Conservation (phyloP, 176 grass and related monocot genomes). For the Oryza meridionalis region DNA sequence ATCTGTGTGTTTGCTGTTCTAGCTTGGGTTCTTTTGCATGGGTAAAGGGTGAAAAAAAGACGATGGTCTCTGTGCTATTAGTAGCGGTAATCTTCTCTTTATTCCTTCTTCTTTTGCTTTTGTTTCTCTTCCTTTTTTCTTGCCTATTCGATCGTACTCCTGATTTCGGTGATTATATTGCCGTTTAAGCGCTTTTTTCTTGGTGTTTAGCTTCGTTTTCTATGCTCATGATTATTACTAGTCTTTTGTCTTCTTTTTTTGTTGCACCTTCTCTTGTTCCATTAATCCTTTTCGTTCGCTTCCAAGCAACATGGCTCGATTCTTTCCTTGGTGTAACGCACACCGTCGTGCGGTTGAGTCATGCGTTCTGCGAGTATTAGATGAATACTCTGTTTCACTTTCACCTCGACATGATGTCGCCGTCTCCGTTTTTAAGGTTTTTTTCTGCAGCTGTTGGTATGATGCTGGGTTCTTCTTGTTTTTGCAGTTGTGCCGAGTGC, state of each 20-base stretch:
- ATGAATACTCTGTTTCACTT: not conserved
- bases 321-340: conserved; percentile 30
- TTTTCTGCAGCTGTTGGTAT: not conserved
- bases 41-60: not conserved
- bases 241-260: not conserved
- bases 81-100: conserved; percentile 2
- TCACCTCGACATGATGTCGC: not conserved
- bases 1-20: not conserved
- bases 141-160: not conserved
- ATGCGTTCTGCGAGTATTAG: conserved; percentile 39
- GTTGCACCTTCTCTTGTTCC: not conserved
- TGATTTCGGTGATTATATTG: not conserved
- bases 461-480: not conserved
- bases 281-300: not conserved
- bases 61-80: not conserved
- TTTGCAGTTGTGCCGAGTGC: conserved; percentile 74
- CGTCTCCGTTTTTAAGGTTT: not conserved
- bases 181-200: not conserved
- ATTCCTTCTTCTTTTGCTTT: conserved; percentile 17
- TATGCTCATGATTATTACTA: not conserved
- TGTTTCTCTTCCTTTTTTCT: not conserved
- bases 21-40: conserved; percentile 6
- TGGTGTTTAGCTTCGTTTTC: not conserved
- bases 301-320: not conserved
- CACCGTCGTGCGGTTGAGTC: conserved; percentile 44